Evolutionary conservation across 352 stramenopile species (phyloP), one percentile per base, ranked within the genome.

Genomic region (Phytophthora europaea): DNA sequence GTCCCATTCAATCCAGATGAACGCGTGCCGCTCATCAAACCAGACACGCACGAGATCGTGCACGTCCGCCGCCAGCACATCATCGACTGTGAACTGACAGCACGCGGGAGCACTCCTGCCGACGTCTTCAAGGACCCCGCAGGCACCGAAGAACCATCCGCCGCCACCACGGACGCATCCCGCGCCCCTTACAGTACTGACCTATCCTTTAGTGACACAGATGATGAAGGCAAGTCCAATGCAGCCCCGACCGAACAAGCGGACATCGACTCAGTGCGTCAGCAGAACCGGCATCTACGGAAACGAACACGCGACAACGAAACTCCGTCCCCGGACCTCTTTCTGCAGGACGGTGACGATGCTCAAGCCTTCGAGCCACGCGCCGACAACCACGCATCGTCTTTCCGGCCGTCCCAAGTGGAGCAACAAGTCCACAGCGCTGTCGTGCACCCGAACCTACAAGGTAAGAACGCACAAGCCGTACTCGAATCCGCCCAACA

Each of bases 381-480:
- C 18, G 10, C 4, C 23, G 61, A 67, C 1, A n/a, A 0, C 18
- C 63, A 59, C 8, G 40, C 33, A 1, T 67, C 45, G 1, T 22
- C 45, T 3, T 72, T 72, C 13, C 34, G 45, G 3, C 65, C 65
- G 9, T 72, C 65, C 0, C 13, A 34, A 15, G 13, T 67, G 1
- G 65, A 72, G 9, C 22, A 23, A 4, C 15, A 26, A 4, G 50
- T 72, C 1, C 56, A 36, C 28, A 51, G 57, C 3, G 65, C 50
- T 1, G n/a, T 67, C 9, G 65, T 7, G 0, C 65, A 67, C 12
- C 36, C 50, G 1, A 52, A 34, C 2, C 15, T 43, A 10, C 7
- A n/a, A 40, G 57, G 57, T 73, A 67, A 73, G 65, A 73, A 63
- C 15, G 7, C 36, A 40, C 65, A 73, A 54, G 36, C 38, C n/a